Base-by-base conservation (phyloP, 164 flowering plant genomes). In the Cinnamomum micranthum region DNA sequence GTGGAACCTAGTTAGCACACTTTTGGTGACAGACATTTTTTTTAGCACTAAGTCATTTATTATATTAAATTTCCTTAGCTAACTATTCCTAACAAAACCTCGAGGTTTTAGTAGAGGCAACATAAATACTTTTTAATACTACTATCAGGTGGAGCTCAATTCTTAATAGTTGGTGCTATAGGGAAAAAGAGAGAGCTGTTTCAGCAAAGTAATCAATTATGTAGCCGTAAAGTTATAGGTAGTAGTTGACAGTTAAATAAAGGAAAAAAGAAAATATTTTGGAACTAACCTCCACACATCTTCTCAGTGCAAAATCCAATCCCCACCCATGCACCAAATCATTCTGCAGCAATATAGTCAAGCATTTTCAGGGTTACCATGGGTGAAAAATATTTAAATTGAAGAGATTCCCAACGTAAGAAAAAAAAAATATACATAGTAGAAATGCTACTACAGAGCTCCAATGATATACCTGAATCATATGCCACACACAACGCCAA, bases 261-360 rank as follows among this genome's bases (percentile, higher is more conserved):
- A 20, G n/a, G 62, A 17, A 2, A 13, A 58, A 22, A 58, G 50
- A 74, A 2, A 4, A 13, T 19, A 10, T 25, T 27, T 10, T 13
- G 22, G 81, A 89, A 77, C 90, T 82, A 27, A 93, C 97, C 86
- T 91, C 89, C 4, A 88, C 95, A 78, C 99, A 93, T 91, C 95
- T 89, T 85, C 98, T 85, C n/a, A 95, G 86, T 22, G 94, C 93
- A 81, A 95, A 95, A 81, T 95, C 98, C 84, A 95, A 80, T 72
- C 98, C 99, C 99, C 99, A 95, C 78, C 98, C 98, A 84, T 95
- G 99, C 35, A 95, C 98, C 88, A 95, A 84, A 83, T 95, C 99
- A 86, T 95, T 93, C 98, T 95, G 78, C 83, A 90, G 80, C 25
- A 19, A 17, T 22, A 87, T 33, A 22, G 62, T 23, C 22, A n/a